A percentile compares a stretch with the other conserved stretches of the same genome.
Evolutionary conservation across 495 filamentous ascomycete species (phyloP).

Genomic region (Aspergillus hancockii): DNA sequence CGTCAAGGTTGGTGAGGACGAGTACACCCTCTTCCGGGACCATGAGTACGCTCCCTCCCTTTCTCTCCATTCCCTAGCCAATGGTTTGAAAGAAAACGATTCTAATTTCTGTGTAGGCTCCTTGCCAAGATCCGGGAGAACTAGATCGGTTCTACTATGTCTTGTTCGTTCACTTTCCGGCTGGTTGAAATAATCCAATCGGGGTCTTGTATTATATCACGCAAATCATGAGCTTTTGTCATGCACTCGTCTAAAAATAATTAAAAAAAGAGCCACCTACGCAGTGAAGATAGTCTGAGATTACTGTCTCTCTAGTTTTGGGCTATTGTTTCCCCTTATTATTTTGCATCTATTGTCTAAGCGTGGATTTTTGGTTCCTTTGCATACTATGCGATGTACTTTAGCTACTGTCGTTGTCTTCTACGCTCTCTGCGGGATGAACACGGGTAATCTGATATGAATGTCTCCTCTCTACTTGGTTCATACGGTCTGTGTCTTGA

Average conservation of each 20-base stretch:
- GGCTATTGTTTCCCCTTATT: conserved; percentile 18
- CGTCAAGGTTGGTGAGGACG: conserved; percentile 95
- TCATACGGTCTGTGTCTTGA: background rate
- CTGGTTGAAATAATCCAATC: conserved; percentile 17
- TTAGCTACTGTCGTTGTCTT: conserved; percentile 23
- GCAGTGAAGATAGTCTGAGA: conserved; percentile 8
- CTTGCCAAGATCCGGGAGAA: conserved; percentile 86
- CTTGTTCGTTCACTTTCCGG: conserved; percentile 18
- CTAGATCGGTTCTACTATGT: conserved; percentile 14
- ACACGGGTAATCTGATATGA: conserved; percentile 37
- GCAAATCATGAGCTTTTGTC: conserved; percentile 37
- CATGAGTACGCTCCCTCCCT: conserved; percentile 73
- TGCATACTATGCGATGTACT: conserved; percentile 47
- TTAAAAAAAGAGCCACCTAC: conserved; percentile 21
- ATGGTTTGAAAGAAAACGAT: background rate
- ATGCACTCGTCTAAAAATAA: conserved; percentile 28
- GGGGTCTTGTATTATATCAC: conserved; percentile 41
- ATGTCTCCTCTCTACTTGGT: conserved; percentile 38
- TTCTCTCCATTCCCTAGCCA: background rate
- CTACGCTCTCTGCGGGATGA: conserved; percentile 14
- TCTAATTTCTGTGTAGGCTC: conserved; percentile 53
- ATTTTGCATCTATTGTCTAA: conserved; percentile 44
- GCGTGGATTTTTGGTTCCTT: conserved; percentile 42
- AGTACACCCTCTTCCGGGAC: conserved; percentile 94
- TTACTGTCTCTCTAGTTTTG: conserved; percentile 16